A percentile compares a stretch with the other conserved stretches of the same genome.
Evolutionary conservation across 225 moss, liverwort and hornwort species (phyloP).

Genomic region (Sphagnum contortum): DNA sequence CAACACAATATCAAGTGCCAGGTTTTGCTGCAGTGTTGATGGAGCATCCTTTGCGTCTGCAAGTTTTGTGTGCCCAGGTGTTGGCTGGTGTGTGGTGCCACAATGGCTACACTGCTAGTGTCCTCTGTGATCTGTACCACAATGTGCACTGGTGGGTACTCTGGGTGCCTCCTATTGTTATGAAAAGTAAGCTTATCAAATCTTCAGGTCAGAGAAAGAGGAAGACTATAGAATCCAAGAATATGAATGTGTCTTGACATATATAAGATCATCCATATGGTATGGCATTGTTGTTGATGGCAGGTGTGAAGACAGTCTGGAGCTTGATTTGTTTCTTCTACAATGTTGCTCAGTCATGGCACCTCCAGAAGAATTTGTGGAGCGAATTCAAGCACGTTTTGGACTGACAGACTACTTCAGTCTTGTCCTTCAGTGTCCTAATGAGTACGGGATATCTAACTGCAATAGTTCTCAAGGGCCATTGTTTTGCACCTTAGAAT

Average conservation of each 20-base stretch:
- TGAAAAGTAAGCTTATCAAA: too few relatives aligned
- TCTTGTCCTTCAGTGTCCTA: conserved; percentile 42
- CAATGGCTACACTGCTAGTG: conserved; percentile 64
- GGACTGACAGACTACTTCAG: conserved; percentile 72
- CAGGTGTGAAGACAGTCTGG: conserved; percentile 97
- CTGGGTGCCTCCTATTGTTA: too few relatives aligned
- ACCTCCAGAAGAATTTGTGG: conserved; percentile 64
- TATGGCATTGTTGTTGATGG: conserved; percentile 3
- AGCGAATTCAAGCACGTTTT: conserved; percentile 69
- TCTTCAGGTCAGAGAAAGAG: too few relatives aligned
- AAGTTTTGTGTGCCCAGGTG: conserved; percentile 91
- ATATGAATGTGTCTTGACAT: too few relatives aligned
- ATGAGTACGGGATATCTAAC: conserved; percentile 37
- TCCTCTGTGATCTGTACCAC: conserved; percentile 73
- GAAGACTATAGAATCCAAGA: too few relatives aligned
- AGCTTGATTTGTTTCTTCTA: conserved; percentile 82
- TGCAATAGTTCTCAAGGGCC: too few relatives aligned
- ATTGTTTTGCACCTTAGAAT: too few relatives aligned
- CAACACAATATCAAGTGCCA: conserved; percentile 59
- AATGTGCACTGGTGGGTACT: conserved; percentile 64
- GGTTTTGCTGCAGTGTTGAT: conserved; percentile 68
- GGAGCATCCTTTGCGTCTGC: conserved; percentile 94
- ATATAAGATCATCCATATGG: too few relatives aligned
- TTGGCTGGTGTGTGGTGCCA: conserved; percentile 96
- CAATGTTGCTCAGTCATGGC: conserved; percentile 78